phyloP scores from a whole-genome alignment of 140 eudicot species.

The Bidens hawaiensis region DNA sequence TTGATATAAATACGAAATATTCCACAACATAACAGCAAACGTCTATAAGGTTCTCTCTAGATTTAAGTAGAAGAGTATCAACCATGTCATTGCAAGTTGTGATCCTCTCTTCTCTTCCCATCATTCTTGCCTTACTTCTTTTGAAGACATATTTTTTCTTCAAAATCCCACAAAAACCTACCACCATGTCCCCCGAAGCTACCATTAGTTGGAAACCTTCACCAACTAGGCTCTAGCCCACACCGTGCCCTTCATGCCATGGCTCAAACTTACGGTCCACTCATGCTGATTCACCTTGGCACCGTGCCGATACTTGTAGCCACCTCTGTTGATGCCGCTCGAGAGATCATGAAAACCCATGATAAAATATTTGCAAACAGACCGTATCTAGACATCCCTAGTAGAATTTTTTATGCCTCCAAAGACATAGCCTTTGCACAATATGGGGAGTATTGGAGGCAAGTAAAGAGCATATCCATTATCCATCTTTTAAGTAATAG shows the following conservation, averaged over 20 bases:
- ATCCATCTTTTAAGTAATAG: slow-evolving; percentile 31
- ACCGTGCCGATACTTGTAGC: too few species aligned
- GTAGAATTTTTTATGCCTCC: too few species aligned
- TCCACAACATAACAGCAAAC: too few species aligned
- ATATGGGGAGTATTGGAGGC: slow-evolving; percentile 44
- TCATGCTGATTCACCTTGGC: too few species aligned
- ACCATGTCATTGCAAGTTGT: too few species aligned
- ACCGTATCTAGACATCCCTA: slow-evolving; percentile 7
- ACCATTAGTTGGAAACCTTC: slow-evolving; percentile 47
- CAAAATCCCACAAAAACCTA: slow-evolving; percentile 16
- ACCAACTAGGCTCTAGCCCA: slow-evolving; percentile 37
- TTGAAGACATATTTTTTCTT: slow-evolving; percentile 5
- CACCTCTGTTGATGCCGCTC: too few species aligned
- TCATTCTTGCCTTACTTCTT: slow-evolving; percentile 3
- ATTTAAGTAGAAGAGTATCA: too few species aligned
- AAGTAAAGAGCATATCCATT: slow-evolving; percentile 24
- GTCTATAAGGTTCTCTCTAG: too few species aligned
- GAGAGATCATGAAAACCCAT: too few species aligned
- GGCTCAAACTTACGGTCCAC: too few species aligned
- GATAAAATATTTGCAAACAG: slow-evolving; percentile 30
- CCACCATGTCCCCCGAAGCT: too few species aligned
- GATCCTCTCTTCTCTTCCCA: not conserved
- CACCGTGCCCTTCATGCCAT: slow-evolving; percentile 35
- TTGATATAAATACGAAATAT: too few species aligned
- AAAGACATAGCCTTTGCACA: slow-evolving; percentile 24